A percentile compares a stretch with the other conserved stretches of the same genome.
Evolutionary conservation across 805 yeast genomes (phyloP).

Genomic region (Osmozyma mogii): DNA sequence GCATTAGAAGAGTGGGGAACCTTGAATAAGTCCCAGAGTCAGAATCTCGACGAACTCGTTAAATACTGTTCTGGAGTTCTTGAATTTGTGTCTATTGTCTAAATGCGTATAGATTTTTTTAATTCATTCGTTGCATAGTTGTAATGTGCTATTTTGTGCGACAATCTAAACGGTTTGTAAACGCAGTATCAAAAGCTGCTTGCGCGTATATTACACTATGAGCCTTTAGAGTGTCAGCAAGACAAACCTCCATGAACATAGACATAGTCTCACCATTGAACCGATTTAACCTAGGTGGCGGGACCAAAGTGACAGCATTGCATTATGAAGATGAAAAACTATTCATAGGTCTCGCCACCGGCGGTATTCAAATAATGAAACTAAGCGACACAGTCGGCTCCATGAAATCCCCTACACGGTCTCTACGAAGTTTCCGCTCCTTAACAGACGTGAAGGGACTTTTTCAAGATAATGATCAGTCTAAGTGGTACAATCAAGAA

Average conservation of each 20-base stretch:
- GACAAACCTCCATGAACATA: too few species aligned
- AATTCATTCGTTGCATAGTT: too few species aligned
- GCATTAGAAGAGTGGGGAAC: slow-evolving; percentile 45
- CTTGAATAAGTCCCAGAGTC: slow-evolving; percentile 32
- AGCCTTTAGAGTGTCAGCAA: too few species aligned
- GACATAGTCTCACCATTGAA: too few species aligned
- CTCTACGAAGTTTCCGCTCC: slow-evolving; percentile 14
- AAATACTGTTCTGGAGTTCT: slow-evolving; percentile 80
- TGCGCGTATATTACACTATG: too few species aligned
- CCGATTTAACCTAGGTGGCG: too few species aligned
- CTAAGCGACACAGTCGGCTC: slow-evolving; percentile 10
- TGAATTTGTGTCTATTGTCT: slow-evolving; percentile 45
- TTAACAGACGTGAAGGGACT: slow-evolving; percentile 17
- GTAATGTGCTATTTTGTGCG: neutral
- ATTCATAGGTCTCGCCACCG: slow-evolving; percentile 28
- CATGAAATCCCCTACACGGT: slow-evolving; percentile 6
- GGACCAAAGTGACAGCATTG: slow-evolving; percentile 18
- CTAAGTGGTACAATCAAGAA: slow-evolving; percentile 13
- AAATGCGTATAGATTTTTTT: too few species aligned
- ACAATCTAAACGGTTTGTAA: too few species aligned
- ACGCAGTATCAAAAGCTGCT: too few species aligned
- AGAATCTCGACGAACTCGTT: slow-evolving; percentile 54
- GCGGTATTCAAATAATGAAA: slow-evolving; percentile 24
- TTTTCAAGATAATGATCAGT: slow-evolving; percentile 14
- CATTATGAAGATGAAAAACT: slow-evolving; percentile 13